Evolutionary conservation across 2,329 filamentous ascomycete genomes (phyloP), one percentile per base, ranked within the genome.

Genomic region (Hymenoscyphus infarciens): DNA sequence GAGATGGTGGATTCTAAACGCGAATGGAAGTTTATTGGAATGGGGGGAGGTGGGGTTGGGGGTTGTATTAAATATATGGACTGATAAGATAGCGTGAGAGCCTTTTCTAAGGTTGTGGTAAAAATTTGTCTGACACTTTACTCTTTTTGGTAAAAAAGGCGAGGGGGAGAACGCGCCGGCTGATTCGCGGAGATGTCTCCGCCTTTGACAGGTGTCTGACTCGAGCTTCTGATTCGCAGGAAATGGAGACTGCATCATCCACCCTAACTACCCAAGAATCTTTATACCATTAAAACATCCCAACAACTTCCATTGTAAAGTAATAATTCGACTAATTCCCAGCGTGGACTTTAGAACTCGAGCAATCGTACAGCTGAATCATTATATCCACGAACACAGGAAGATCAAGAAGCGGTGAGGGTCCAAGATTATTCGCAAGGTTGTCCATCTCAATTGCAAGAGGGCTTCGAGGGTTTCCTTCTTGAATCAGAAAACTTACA

Each of bases 71-170:
- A 31, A 54, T 29, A 4, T 25, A 11, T 29, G 11, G 52, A 19
- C 16, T 25, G 45, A 62, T 60, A 55, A 66, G 57, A 61, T 60
- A 53, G 45, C 10, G 15, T 25, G 49, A 6, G 22, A 1, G 31
- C 13, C 56, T 63, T 55, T 55, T 60, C 56, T 63, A 5, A 29
- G 25, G 53, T 45, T 58, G 31, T 59, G 57, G 57, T 60, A 49
- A 65, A 60, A 59, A 55, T 57, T 65, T 65, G 53, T 53, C 57
- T 62, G 38, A 39, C 27, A 31, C 60, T 63, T 69, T 63, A 65
- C 67, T 64, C 31, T 59, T 67, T 68, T 65, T 53, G 61, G 69
- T 65, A 64, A 71, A 68, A 64, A 67, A 69, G 63, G 66, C 69
- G 69, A 71, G 63, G 63, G 60, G 65, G 65, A 62, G 57, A 29